phyloP scores from a whole-genome alignment of 805 yeast species.

The Wickerhamiella parazyma region DNA sequence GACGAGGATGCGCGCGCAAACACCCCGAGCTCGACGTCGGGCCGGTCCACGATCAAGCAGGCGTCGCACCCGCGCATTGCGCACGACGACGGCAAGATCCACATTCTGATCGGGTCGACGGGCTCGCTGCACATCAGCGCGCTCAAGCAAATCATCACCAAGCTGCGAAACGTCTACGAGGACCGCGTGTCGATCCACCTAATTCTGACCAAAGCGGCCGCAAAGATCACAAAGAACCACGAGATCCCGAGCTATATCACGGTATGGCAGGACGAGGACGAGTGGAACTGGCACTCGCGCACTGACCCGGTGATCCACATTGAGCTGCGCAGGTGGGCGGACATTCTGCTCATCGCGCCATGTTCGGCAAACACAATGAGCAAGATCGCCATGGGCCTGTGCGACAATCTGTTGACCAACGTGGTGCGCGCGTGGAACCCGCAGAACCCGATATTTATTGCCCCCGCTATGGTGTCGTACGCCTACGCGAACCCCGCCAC shows the following conservation, averaged over 20 bases:
- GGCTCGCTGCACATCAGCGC: conserved; percentile 80
- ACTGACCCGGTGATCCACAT: conserved; percentile 90
- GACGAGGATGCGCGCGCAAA: background rate
- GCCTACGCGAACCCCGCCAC: conserved; percentile 85
- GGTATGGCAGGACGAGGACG: conserved; percentile 89
- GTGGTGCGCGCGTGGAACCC: conserved; percentile 95
- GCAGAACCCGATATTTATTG: conserved; percentile 71
- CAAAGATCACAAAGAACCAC: conserved; percentile 52
- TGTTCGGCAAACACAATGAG: conserved; percentile 85
- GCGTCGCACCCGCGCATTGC: conserved; percentile 48
- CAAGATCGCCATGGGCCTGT: conserved; percentile 77
- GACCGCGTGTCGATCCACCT: conserved; percentile 71
- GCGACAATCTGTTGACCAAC: conserved; percentile 82
- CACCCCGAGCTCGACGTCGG: conserved; percentile 1
- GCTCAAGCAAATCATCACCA: conserved; percentile 64
- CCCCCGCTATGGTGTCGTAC: conserved; percentile 92
- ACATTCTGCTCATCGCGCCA: conserved; percentile 84
- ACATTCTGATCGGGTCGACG: conserved; percentile 73
- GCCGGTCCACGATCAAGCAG: conserved; percentile 16
- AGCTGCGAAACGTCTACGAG: conserved; percentile 69
- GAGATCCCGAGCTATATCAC: conserved; percentile 55
- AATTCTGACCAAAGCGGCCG: conserved; percentile 74
- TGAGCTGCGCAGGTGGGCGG: conserved; percentile 94
- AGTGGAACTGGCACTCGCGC: conserved; percentile 84
- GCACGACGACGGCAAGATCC: conserved; percentile 76